Base-by-base conservation (phyloP, 306 rosid genomes). In the Erythrophleum fordii region DNA sequence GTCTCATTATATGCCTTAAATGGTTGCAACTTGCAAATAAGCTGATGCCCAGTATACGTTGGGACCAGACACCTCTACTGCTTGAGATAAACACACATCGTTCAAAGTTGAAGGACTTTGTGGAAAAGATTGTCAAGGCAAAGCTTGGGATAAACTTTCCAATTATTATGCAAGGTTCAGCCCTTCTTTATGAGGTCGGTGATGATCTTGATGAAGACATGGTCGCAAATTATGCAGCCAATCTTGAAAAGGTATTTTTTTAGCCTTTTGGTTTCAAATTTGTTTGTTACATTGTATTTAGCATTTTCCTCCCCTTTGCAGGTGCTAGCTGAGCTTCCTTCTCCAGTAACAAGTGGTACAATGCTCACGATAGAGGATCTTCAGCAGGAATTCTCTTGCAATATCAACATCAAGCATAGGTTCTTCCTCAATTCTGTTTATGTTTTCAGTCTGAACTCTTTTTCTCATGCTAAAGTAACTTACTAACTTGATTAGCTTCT, bases 111-210 rank as follows among this genome's bases (percentile, higher is more conserved):
- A 89, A 90, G 66, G 99, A 96, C 82, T 79, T 93, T 2, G 97
- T 92, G 9, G 98, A 96, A 77, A 93, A 92, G 91, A 87, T 96
- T 68, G 91, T 96, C 77, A 96, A 82, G 86, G 86, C 93, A 81
- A 90, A 83, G 90, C 98, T 96, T 60, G 99, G 98, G 78, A 96
- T 96, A 97, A 89, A 74, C 86, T 83, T 87, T 68, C 99, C 99
- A 11, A 86, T 90, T 78, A 85, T 96, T 77, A 93, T 96, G 98
- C 90, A 89, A 46, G 90, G 93, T 39, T 18, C 97, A 23, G 81
- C 87, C 70, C 88, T 96, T 77, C 97, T 96, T 69, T 96, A 93
- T 78, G 99, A 96, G 88, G 91, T 89, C 65, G 99, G 99, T 56
- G 99, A 96, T 72, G 98, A 91, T 85, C 90, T 93, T 83, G 99